Percentiles rank a stretch among this genome's conserved stretches.
These are phyloP conservation scores for Hypsizygus marmoreus DNA, from an alignment of 768 basidiomycete genomes.

Conservation along the genomic window DNA sequence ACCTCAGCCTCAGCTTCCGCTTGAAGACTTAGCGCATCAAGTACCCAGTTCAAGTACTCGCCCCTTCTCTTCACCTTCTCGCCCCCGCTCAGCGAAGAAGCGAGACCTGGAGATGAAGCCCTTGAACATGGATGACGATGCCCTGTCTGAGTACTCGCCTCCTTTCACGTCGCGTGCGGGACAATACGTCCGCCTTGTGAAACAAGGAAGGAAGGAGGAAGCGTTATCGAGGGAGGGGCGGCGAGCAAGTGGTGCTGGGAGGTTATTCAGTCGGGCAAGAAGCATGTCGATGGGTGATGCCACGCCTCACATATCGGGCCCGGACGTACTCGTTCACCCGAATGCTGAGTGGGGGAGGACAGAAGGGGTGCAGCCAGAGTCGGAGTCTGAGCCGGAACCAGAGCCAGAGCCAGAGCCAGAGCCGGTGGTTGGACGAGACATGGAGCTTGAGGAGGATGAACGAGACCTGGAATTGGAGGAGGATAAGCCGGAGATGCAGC, in stretches of 20 bases:
- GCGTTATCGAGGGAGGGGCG: slow-evolving; percentile 34
- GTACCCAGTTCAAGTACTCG: background rate
- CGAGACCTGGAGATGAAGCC: slow-evolving; percentile 22
- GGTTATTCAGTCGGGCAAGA: slow-evolving; percentile 11
- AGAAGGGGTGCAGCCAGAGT: background rate
- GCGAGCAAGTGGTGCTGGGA: slow-evolving; percentile 29
- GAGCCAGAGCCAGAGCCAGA: no score
- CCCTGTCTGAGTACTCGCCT: slow-evolving; percentile 28
- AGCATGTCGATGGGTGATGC: background rate
- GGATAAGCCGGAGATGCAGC: slow-evolving; percentile 1
- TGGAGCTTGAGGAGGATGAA: background rate
- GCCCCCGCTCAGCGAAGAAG: slow-evolving; percentile 7
- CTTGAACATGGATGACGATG: slow-evolving; percentile 15
- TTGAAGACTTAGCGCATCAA: slow-evolving; percentile 1
- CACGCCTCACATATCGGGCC: slow-evolving; percentile 1
- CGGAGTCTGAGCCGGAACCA: no score
- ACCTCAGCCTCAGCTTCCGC: background rate
- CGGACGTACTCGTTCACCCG: background rate
- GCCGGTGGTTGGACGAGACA: no score
- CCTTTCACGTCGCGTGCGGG: slow-evolving; percentile 30
- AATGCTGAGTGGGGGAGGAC: background rate
- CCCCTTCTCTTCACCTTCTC: slow-evolving; percentile 3
- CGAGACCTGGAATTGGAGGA: slow-evolving; percentile 1
- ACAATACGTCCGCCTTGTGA: slow-evolving; percentile 31
- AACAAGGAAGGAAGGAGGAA: slow-evolving; percentile 36